Evolutionary conservation across 2,329 filamentous ascomycete genomes (phyloP).

Genomic region (Pseudohalonectria lignicola): DNA sequence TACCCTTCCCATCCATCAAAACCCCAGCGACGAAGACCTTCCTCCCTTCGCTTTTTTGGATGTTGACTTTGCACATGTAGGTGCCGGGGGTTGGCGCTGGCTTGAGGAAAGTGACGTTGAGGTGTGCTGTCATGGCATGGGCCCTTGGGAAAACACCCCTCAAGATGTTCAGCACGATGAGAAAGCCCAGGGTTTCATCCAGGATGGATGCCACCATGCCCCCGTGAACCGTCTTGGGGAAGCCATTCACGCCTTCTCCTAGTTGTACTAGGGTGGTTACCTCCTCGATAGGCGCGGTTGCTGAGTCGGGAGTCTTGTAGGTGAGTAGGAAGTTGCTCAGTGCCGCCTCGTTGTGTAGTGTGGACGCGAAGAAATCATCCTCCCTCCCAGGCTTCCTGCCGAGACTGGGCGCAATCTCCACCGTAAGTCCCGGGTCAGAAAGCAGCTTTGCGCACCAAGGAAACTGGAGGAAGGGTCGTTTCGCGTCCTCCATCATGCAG

Average conservation of each 20-base stretch:
- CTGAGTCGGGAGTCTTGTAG: background rate
- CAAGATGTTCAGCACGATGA: conserved; percentile 29
- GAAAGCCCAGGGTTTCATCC: conserved; percentile 44
- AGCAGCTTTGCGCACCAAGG: conserved; percentile 1
- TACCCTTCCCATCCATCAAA: conserved; percentile 36
- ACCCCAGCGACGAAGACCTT: conserved; percentile 39
- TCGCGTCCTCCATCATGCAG: background rate
- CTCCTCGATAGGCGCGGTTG: conserved; percentile 12
- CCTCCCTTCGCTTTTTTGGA: conserved; percentile 35
- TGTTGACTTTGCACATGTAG: conserved; percentile 31
- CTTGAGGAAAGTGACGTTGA: conserved; percentile 42
- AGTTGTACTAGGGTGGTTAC: conserved; percentile 25
- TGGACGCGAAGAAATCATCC: conserved; percentile 1
- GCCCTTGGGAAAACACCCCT: background rate
- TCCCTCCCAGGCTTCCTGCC: background rate
- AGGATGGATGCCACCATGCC: conserved; percentile 46
- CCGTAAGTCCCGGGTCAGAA: background rate
- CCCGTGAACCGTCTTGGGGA: conserved; percentile 40
- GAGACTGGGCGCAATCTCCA: background rate
- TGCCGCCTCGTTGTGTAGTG: background rate
- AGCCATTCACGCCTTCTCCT: conserved; percentile 41
- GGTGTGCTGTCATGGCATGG: conserved; percentile 32
- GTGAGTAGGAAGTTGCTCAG: background rate
- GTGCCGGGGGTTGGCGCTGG: conserved; percentile 38
- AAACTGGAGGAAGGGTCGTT: background rate